Base-by-base conservation (phyloP, 768 basidiomycete species). In the Tricholoma sp. region DNA sequence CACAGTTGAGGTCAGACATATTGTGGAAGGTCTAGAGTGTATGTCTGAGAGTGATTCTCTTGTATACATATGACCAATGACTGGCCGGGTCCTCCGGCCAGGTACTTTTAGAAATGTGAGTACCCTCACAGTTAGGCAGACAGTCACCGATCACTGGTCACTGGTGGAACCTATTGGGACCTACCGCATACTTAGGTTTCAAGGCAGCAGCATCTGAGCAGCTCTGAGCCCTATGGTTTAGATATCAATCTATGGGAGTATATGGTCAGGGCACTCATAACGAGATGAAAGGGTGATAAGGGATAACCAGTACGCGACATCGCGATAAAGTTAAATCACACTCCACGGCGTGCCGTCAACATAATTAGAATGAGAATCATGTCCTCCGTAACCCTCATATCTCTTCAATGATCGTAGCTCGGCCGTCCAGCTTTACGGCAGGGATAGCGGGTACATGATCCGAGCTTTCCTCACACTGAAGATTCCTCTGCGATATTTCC, bases 1-100 rank as follows among this genome's bases (percentile, higher is more conserved):
- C 78, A 67, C 87, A 89, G 47, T 72, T 72, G 49, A 69, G 54
- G n/a, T 61, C 67, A 57, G 29, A 45, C 61, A 56, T 47, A 49
- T 54, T 55, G 24, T 43, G 57, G 52, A 51, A 56, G 50, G 34
- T 37, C 49, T 39, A 50, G 47, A 34, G 37, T 19, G 37, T n/a
- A 35, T 19, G 34, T 55, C 49, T 29, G 45, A 18, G 34, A 35
- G 34, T 27, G 59, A 58, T 60, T 56, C 32, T 52, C 19, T 27
- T 27, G 7, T 14, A 47, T 24, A 37, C 18, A 32, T 32, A 32
- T 51, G 11, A 31, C 9, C 14, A 9, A 62, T 63, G 66, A 75
- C 72, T 67, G 74, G 43, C 24, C 52, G 63, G 74, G 74, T 75
- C 64, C 72, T 70, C 56, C 9, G 2, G 27, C 53, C 53, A 52